Evolutionary conservation across 768 basidiomycete species (phyloP).

Genomic region (Suillus fuscotomentosus): DNA sequence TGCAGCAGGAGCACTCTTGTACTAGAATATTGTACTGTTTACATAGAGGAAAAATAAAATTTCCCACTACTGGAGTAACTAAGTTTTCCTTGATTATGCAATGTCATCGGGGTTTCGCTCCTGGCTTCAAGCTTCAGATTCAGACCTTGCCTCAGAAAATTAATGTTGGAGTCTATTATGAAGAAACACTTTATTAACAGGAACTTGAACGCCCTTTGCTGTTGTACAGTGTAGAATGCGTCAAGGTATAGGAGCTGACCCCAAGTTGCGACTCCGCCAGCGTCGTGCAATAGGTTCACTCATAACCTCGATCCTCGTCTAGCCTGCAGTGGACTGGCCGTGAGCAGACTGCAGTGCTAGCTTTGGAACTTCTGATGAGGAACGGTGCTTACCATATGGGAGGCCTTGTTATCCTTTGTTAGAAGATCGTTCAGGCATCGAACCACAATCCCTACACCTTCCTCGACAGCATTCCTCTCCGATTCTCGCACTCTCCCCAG

Average conservation of each 20-base stretch:
- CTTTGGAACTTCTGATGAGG: neutral
- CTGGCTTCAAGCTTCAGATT: no score
- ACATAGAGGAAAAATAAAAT: no score
- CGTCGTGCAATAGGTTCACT: neutral
- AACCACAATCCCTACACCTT: constrained; percentile 63
- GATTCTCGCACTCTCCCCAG: constrained; percentile 48
- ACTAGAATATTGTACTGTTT: no score
- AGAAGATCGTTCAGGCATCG: constrained; percentile 68
- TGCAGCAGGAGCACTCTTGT: no score
- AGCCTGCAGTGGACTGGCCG: constrained; percentile 12
- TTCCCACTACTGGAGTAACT: no score
- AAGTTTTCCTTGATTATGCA: neutral
- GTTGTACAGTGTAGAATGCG: neutral
- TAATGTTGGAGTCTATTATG: neutral
- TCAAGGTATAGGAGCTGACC: neutral
- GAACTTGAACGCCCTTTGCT: neutral
- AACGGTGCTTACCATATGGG: constrained; percentile 16
- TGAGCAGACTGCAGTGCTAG: neutral
- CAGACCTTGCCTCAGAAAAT: neutral
- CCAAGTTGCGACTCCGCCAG: neutral
- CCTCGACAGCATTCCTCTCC: constrained; percentile 55
- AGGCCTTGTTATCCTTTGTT: constrained; percentile 34
- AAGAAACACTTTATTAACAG: neutral
- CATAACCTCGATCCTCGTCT: constrained; percentile 14
- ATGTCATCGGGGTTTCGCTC: neutral